Evolutionary conservation across 2,329 filamentous ascomycete species (phyloP), one percentile per base, ranked within the genome.

Genomic region (Pezicula neosporulosa): DNA sequence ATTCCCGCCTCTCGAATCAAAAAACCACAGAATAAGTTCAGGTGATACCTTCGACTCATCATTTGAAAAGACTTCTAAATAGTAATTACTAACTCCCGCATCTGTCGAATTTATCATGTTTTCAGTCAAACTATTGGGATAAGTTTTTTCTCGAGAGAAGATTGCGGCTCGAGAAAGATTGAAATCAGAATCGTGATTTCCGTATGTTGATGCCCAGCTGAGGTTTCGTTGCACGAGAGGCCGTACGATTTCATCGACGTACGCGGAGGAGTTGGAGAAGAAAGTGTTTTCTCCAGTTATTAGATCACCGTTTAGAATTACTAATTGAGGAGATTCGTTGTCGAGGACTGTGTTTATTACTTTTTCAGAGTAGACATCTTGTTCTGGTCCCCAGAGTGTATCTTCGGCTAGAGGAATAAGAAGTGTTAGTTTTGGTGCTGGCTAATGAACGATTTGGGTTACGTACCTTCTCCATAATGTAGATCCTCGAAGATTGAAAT

Each of bases 261-360:
- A 84, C 6, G 67, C 59, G 0, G 80, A 83, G 21, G 74, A 72
- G 59, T 86, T 86, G 4, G 77, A 68, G 4, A 72, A 51, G 53
- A 72, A 79, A 0, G 76, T 77, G 51, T 83, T 82, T 52, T 89
- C 85, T 37, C 86, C 85, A 0, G 85, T 86, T 49, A 88, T 83
- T 3, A 90, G 72, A 59, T 90, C 87, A 13, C 87, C 86, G 49
- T 89, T 90, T 27, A 90, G 66, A 0, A 90, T 80, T 0, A 86
- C 84, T 0, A 90, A 72, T 37, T 82, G 72, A 0, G 81, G 77
- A 0, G 63, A 59, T 52, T 89, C 85, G 0, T 64, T 66, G 35
- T 81, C 72, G 1, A 90, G 74, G 6, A 89, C 70, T 1, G 71
- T 68, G 46, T 75, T 73, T 59, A 89, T 80, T 0, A 87, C 81